A percentile compares a stretch with the other conserved stretches of the same genome.
Evolutionary conservation across 2,329 filamentous ascomycete genomes (phyloP).

Genomic region (Ambrosiella xylebori): DNA sequence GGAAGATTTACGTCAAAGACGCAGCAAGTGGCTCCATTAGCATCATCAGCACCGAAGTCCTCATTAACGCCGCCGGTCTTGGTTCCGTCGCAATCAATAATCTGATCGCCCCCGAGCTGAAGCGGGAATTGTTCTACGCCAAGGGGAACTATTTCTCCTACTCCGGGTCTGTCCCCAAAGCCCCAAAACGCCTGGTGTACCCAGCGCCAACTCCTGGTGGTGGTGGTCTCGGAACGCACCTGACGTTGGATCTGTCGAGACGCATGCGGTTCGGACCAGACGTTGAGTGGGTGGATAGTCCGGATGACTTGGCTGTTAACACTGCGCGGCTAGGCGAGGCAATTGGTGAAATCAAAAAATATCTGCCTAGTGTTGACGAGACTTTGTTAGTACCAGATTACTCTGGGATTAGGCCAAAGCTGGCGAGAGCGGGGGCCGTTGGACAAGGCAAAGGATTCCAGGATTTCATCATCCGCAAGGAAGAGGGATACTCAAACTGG

Average conservation of each 20-base stretch:
- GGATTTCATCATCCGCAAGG: conserved; percentile 67
- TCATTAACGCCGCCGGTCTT: conserved; percentile 78
- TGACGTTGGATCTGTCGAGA: conserved; percentile 76
- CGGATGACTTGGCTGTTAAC: conserved; percentile 53
- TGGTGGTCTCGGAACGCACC: conserved; percentile 76
- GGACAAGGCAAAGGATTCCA: conserved; percentile 51
- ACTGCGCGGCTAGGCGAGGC: conserved; percentile 45
- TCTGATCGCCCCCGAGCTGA: conserved; percentile 47
- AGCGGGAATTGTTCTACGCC: conserved; percentile 55
- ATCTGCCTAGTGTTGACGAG: conserved; percentile 57
- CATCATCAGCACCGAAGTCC: conserved; percentile 52
- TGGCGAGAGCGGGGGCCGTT: conserved; percentile 42
- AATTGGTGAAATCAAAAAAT: conserved; percentile 56
- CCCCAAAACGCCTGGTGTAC: conserved; percentile 58
- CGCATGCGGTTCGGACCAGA: conserved; percentile 85
- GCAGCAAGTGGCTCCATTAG: conserved; percentile 27
- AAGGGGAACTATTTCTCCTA: conserved; percentile 96
- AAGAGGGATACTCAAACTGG: conserved; percentile 66
- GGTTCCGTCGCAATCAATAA: conserved; percentile 63
- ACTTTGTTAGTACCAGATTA: conserved; percentile 62
- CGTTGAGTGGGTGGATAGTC: conserved; percentile 72
- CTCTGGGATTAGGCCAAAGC: conserved; percentile 78
- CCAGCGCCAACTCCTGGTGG: conserved; percentile 69
- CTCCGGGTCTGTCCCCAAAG: conserved; percentile 40
- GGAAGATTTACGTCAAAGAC: conserved; percentile 44